Evolutionary conservation across 2,329 filamentous ascomycete genomes (phyloP), one percentile per base, ranked within the genome.

Genomic region (Aspergillus sojae): DNA sequence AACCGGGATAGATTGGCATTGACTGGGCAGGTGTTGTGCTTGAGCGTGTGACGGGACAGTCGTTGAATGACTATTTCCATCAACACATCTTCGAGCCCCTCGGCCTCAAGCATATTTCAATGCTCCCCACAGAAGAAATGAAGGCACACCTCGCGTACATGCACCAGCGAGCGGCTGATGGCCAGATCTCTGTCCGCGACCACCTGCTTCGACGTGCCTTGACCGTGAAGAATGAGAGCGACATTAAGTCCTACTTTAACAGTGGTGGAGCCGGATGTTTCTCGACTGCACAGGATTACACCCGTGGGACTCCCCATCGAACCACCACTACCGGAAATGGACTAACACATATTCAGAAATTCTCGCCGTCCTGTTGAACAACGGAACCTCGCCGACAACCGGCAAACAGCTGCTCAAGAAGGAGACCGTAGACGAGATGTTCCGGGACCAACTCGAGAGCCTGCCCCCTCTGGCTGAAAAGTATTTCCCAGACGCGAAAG

Each of bases 191-290:
- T 3, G 62, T 71, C 0, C 70, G 81, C 48, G 84, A 89, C 57
- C 88, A 90, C 66, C 69, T 84, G 1, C 80, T 81, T 57, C 81
- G 82, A 2, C 74, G 75, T 3, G 78, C 85, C 0, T 71, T 88
- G 0, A 71, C 80, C n/a, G 79, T 75, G 5, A 74, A 79, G 5
- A 79, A 77, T 1, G 72, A 80, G 12, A 76, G 81, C 7, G 80
- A 86, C 53, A 77, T 79, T 56, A 75, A 78, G 5, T 58, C 63
- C 3, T 73, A 85, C 12, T 84, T 89, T 72, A 83, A 89, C 71
- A 85, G 83, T 50, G 89, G 86, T 5, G 89, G 89, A 5, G 88
- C 82, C 3, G 89, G 89, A 3, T 78, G 85, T 55, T 91, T 86
- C 70, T 84, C 86, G 0, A 82, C 80, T 64, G 87, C 88, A 0